Conservation (phyloP, 495 filamentous ascomycete genomes). For the Darksidea phi region DNA sequence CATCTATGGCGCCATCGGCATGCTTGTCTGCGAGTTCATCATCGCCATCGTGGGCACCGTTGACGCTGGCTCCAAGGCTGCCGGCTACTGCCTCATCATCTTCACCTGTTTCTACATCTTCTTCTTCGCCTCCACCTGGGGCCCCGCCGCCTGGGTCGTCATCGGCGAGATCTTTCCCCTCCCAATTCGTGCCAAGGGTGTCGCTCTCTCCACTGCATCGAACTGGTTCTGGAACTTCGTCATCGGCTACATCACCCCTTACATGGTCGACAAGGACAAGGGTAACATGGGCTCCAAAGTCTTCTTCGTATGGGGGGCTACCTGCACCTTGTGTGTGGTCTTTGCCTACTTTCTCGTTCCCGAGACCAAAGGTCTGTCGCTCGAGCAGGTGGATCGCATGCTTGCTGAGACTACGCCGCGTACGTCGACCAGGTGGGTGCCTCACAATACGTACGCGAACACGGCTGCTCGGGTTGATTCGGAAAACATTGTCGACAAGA, state of each 20-base stretch:
- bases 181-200: slow-evolving; percentile 76
- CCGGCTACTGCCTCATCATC: slow-evolving; percentile 38
- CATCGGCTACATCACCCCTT: slow-evolving; percentile 73
- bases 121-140: slow-evolving; percentile 49
- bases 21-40: slow-evolving; percentile 84
- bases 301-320: slow-evolving; percentile 75
- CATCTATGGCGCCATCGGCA: slow-evolving; percentile 73
- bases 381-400: slow-evolving; percentile 89
- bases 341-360: slow-evolving; percentile 77
- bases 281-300: slow-evolving; percentile 69
- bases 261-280: slow-evolving; percentile 62
- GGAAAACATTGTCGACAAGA: slow-evolving; percentile 5
- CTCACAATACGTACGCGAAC: slow-evolving; percentile 62
- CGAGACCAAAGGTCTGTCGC: slow-evolving; percentile 82
- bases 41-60: slow-evolving; percentile 66
- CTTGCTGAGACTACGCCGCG: slow-evolving; percentile 75
- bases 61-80: slow-evolving; percentile 23
- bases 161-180: slow-evolving; percentile 86
- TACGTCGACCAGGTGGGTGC: slow-evolving; percentile 66
- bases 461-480: not conserved
- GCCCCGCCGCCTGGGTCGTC: slow-evolving; percentile 70
- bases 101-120: slow-evolving; percentile 58
- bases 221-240: slow-evolving; percentile 82
- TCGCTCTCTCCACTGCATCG: slow-evolving; percentile 74
- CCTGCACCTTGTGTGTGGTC: slow-evolving; percentile 64